Evolutionary conservation across 2,329 filamentous ascomycete species (phyloP).

Genomic region (Gaeumannomyces tritici): DNA sequence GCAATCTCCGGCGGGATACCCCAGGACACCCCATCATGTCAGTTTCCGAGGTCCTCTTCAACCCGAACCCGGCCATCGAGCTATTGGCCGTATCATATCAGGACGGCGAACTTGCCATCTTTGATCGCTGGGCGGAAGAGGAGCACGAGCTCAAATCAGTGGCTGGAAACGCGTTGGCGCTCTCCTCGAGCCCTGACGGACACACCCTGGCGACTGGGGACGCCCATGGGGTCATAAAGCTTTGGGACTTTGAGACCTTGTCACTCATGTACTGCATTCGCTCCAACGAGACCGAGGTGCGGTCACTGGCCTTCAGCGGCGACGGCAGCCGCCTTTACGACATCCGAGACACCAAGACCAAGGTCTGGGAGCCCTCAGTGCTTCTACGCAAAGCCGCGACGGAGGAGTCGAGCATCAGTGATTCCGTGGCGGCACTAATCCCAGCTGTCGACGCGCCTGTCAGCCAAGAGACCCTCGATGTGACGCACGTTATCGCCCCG

Average conservation of each 20-base stretch:
- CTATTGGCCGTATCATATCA: not conserved
- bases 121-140: not conserved
- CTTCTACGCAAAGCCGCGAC: constrained; percentile 7
- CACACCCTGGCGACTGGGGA: constrained; percentile 2
- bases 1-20: not conserved
- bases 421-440: not conserved
- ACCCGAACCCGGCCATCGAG: constrained; percentile 4
- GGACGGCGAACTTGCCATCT: not conserved
- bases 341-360: not conserved
- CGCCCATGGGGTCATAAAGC: constrained; percentile 1
- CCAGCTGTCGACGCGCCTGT: not conserved
- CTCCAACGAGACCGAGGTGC: not conserved
- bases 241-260: constrained; percentile 5
- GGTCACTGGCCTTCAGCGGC: not conserved
- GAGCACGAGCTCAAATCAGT: not conserved
- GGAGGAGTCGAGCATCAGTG: not conserved
- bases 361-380: constrained; percentile 4
- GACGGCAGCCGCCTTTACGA: constrained; percentile 1
- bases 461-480: not conserved
- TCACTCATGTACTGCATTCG: constrained; percentile 1
- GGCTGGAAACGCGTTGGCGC: not conserved
- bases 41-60: not conserved
- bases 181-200: constrained; percentile 1
- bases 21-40: not conserved
- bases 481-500: not conserved